Percentiles rank a stretch among this genome's conserved stretches.
Conservation (phyloP, 31 red algal genomes). For the Bonnemaisonia californica region DNA sequence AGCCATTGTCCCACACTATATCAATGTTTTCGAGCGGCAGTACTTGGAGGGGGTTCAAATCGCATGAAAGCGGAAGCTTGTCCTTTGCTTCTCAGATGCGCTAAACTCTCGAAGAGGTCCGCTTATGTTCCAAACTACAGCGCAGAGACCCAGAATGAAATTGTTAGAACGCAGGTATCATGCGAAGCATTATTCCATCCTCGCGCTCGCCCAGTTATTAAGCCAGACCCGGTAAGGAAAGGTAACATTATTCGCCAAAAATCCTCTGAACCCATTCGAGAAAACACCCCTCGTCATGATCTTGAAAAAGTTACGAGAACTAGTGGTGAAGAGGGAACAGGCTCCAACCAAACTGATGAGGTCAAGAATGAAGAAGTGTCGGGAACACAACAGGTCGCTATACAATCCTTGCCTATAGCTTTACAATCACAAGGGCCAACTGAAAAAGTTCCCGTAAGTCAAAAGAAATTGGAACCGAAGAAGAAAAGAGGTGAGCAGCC, state of each 20-base stretch:
- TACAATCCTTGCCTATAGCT: too few species aligned
- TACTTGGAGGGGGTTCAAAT: slow-evolving; percentile 35
- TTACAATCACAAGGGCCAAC: too few species aligned
- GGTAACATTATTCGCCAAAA: neutral
- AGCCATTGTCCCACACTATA: neutral
- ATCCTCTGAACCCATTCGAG: neutral
- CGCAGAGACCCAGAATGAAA: neutral
- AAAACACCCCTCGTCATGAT: neutral
- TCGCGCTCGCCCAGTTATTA: slow-evolving; percentile 12
- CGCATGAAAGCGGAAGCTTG: slow-evolving; percentile 44
- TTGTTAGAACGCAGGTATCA: neutral
- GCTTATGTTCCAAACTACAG: neutral
- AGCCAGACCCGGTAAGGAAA: neutral
- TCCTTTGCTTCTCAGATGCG: slow-evolving; percentile 29
- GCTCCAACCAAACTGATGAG: neutral
- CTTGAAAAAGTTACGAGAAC: neutral
- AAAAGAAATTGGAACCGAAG: too few species aligned
- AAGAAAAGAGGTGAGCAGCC: too few species aligned
- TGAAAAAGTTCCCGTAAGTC: too few species aligned
- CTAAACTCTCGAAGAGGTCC: neutral
- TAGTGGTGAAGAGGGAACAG: neutral
- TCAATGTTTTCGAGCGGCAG: slow-evolving; percentile 23
- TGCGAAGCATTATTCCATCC: slow-evolving; percentile 23
- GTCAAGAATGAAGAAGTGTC: neutral
- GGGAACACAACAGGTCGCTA: too few species aligned